Conservation (phyloP, 129 eudicot species). For the Mikania micrantha region DNA sequence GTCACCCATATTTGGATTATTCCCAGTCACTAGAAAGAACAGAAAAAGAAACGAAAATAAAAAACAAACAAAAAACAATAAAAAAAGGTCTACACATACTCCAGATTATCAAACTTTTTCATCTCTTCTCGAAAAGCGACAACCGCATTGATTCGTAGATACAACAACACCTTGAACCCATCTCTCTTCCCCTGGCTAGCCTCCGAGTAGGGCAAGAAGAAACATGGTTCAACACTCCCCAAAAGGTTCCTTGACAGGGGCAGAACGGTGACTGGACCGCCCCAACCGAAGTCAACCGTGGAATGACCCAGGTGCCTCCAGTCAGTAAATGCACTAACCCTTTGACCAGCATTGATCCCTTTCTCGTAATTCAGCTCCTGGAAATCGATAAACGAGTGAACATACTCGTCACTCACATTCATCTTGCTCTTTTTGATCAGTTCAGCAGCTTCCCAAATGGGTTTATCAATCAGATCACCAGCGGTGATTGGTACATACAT, state of each 20-base stretch:
- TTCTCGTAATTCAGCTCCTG: conserved; percentile 49
- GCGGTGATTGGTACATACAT: conserved; percentile 51
- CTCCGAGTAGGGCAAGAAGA: conserved; percentile 63
- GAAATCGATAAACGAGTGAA: conserved; percentile 59
- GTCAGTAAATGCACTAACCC: conserved; percentile 74
- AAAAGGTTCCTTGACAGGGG: conserved; percentile 65
- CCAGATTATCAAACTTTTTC: conserved; percentile 47
- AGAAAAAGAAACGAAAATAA: too few relatives aligned
- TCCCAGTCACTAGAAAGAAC: too few relatives aligned
- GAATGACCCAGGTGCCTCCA: conserved; percentile 93
- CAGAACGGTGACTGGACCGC: conserved; percentile 71
- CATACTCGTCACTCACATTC: conserved; percentile 53
- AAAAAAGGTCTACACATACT: conserved; percentile 13
- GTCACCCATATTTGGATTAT: not conserved
- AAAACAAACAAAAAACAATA: too few relatives aligned
- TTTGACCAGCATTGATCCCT: conserved; percentile 61
- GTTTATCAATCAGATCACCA: conserved; percentile 46
- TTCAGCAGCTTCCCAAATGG: conserved; percentile 63
- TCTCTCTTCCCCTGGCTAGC: conserved; percentile 45
- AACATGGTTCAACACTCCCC: conserved; percentile 69
- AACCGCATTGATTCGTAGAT: conserved; percentile 40
- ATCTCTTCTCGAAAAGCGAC: conserved; percentile 44
- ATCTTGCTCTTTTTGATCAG: conserved; percentile 60
- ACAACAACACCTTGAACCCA: conserved; percentile 59
- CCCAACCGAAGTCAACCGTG: conserved; percentile 82